Evolutionary conservation across 2,329 filamentous ascomycete genomes (phyloP).

Genomic region (Pestalotiopsis sp.): DNA sequence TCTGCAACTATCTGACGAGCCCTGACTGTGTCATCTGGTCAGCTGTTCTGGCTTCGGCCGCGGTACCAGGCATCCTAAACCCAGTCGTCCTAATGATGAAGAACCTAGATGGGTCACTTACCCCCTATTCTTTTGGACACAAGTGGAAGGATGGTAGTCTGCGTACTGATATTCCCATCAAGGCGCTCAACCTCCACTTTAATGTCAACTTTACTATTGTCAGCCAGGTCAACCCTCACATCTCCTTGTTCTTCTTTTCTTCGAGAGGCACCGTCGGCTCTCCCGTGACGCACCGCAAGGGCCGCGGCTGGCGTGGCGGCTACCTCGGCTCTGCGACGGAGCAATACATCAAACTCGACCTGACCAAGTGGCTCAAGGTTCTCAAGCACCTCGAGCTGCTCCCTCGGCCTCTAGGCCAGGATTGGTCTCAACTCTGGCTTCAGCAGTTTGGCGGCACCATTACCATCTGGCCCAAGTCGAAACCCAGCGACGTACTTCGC

Average conservation of each 20-base stretch:
- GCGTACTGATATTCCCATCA: constrained; percentile 92
- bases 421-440: constrained; percentile 96
- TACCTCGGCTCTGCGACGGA: constrained; percentile 92
- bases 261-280: constrained; percentile 89
- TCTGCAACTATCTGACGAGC: constrained; percentile 93
- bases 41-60: constrained; percentile 90
- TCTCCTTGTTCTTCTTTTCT: constrained; percentile 98
- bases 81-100: constrained; percentile 94
- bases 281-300: constrained; percentile 90
- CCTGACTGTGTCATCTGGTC: constrained; percentile 99
- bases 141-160: constrained; percentile 99
- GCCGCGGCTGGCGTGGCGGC: constrained; percentile 92
- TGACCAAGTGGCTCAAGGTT: constrained; percentile 97
- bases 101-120: constrained; percentile 72
- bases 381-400: constrained; percentile 89
- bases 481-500: constrained; percentile 77
- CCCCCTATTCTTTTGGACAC: constrained; percentile 94
- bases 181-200: constrained; percentile 92
- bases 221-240: constrained; percentile 89
- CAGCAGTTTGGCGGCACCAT: constrained; percentile 94
- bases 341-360: constrained; percentile 93
- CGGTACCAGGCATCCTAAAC: constrained; percentile 94
- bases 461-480: constrained; percentile 90
- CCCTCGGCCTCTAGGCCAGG: constrained; percentile 86
- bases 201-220: constrained; percentile 98